Percentiles rank a stretch among this genome's conserved stretches.
phyloP scores from a whole-genome alignment of 345 rosid species.

The Eucalyptus marginata region DNA sequence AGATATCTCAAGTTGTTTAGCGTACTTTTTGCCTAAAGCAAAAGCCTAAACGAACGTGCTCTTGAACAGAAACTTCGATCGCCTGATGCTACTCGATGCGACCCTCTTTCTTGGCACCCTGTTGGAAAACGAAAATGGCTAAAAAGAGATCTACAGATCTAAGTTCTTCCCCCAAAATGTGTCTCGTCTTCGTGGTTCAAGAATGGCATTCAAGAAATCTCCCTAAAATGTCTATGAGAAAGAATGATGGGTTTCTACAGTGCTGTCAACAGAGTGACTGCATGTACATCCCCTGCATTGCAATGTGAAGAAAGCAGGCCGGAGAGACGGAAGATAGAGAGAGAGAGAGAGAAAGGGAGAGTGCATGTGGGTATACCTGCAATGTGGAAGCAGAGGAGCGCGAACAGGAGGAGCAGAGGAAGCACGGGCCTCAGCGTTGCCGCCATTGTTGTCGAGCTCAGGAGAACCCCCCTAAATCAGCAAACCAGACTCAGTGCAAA shows the following conservation, averaged over 20 bases:
- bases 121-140: background rate
- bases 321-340: background rate
- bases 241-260: background rate
- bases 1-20: background rate
- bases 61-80: background rate
- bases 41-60: background rate
- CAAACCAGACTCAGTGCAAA: background rate
- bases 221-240: background rate
- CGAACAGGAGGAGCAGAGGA: background rate
- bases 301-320: background rate
- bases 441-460: slow-evolving; percentile 1
- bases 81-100: background rate
- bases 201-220: background rate
- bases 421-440: background rate
- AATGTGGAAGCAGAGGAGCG: slow-evolving; percentile 20
- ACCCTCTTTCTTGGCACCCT: background rate
- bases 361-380: slow-evolving; percentile 6
- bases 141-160: background rate
- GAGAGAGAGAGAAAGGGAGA: background rate
- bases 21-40: background rate
- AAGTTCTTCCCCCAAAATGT: background rate
- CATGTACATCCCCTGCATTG: background rate
- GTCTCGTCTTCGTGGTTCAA: background rate
- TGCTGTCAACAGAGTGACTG: background rate
- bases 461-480: background rate